Percentiles rank a stretch among this genome's conserved stretches.
phyloP scores from a whole-genome alignment of 2,329 filamentous ascomycete species.

The Dactylellina sp. region DNA sequence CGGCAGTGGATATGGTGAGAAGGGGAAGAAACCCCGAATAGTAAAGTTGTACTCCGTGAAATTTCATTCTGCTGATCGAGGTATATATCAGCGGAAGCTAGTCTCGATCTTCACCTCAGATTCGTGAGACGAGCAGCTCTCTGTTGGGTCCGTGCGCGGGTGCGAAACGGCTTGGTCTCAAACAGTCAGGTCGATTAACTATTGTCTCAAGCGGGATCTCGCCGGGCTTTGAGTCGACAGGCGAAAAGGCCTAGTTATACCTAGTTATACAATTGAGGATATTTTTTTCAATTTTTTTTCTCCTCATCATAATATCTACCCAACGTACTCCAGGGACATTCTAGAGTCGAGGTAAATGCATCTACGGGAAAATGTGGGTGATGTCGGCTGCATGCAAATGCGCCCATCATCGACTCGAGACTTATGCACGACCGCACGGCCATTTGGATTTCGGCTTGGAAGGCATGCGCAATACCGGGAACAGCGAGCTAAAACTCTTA shows the following conservation, averaged over 20 bases:
- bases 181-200: conserved; percentile 14
- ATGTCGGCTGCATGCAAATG: conserved; percentile 57
- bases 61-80: conserved; percentile 23
- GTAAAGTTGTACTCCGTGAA: conserved; percentile 21
- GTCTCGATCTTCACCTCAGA: conserved; percentile 27
- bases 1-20: conserved; percentile 14
- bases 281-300: background rate
- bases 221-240: conserved; percentile 10
- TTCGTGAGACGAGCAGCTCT: conserved; percentile 27
- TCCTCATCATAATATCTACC: background rate
- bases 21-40: conserved; percentile 12
- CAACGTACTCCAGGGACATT: conserved; percentile 6
- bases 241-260: conserved; percentile 1
- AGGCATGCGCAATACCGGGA: conserved; percentile 42
- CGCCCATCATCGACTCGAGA: conserved; percentile 36
- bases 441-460: conserved; percentile 35
- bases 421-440: conserved; percentile 53
- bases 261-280: too few species aligned
- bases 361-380: conserved; percentile 56
- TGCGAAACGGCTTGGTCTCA: conserved; percentile 34
- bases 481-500: conserved; percentile 39
- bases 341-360: conserved; percentile 9
- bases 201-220: conserved; percentile 20
- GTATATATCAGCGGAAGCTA: conserved; percentile 27
- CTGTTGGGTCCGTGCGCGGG: conserved; percentile 46